Percentiles rank a stretch among this genome's conserved stretches.
Evolutionary conservation across 2,329 filamentous ascomycete genomes (phyloP).

Genomic region (Penicillium vulpinum): DNA sequence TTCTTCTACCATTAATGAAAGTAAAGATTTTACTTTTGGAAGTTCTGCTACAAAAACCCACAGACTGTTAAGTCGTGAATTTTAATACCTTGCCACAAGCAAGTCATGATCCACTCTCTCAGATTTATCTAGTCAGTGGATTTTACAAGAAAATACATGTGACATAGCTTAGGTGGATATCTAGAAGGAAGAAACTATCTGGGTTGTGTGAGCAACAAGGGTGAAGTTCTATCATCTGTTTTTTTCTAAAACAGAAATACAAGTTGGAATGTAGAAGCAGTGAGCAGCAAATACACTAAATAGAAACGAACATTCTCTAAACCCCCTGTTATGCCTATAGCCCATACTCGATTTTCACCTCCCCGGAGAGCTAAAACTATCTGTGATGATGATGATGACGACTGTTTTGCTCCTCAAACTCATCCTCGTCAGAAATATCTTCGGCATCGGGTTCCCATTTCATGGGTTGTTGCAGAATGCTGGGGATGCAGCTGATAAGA

Average conservation of each 20-base stretch:
- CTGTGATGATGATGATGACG: neutral
- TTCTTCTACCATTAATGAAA: neutral
- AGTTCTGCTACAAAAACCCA: neutral
- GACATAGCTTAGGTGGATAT: neutral
- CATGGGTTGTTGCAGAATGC: neutral
- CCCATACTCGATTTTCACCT: neutral
- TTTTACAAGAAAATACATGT: neutral
- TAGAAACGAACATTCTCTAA: neutral
- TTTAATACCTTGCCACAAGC: neutral
- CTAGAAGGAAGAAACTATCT: neutral
- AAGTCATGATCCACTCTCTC: neutral
- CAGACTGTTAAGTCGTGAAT: neutral
- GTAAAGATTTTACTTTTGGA: neutral
- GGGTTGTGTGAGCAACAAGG: neutral
- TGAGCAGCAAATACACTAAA: neutral
- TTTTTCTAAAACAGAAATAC: neutral
- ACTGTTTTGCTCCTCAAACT: neutral
- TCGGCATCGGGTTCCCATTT: neutral
- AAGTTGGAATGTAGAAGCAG: neutral
- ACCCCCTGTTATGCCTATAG: neutral
- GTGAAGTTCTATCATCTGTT: neutral
- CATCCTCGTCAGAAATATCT: neutral
- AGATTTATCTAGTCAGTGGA: neutral
- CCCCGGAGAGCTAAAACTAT: neutral
- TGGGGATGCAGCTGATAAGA: constrained; percentile 2